Base-by-base conservation (phyloP, 2,329 filamentous ascomycete genomes). In the Cytospora piceicola region DNA sequence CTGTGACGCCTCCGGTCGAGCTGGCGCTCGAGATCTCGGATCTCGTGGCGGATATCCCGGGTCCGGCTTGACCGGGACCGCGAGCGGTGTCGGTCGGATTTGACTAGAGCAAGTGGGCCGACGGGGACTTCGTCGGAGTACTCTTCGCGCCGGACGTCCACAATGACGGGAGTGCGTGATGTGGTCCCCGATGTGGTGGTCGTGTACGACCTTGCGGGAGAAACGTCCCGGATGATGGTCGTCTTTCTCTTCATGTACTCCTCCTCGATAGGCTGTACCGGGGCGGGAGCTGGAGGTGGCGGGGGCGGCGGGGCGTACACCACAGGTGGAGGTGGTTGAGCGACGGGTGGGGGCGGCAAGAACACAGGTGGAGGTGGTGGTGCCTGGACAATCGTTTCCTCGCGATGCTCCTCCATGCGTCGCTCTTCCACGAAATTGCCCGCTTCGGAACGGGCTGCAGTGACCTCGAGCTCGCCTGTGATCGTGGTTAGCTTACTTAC, bases 21-120 rank as follows among this genome's bases (percentile, higher is more conserved):
- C 76, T 93, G 88, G 7, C 83, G 84, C 77, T 94, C 91, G 1
- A 94, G 81, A 1, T 85, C 84, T 15, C 84, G 85, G 66, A 94
- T 92, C 73, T 95, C 91, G 36, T 87, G 83, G 58, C 88, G 85
- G 70, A 95, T 88, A 12, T 92, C 88, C 22, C 87, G 83, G 52
- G 89, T 85, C 8, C 81, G 69, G 71, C 79, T 72, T 72, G 78
- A 75, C 67, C 79, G 78, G 2, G 80, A 81, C 1, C 76, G 76
- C 6, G 78, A 81, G 24, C 75, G 80, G 54, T 77, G 65, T 24
- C 56, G 54, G 20, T 68, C 65, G 17, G 70, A 61, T 12, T 64
- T 77, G 39, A 76, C 78, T 15, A 83, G 71, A 2, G 79, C 80
- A 4, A 85, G 71, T 11, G 82, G 76, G 2, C 79, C 81, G 22